Evolutionary conservation across 1,284 basidiomycete species (phyloP).

Genomic region (Trichosporon ovoides): DNA sequence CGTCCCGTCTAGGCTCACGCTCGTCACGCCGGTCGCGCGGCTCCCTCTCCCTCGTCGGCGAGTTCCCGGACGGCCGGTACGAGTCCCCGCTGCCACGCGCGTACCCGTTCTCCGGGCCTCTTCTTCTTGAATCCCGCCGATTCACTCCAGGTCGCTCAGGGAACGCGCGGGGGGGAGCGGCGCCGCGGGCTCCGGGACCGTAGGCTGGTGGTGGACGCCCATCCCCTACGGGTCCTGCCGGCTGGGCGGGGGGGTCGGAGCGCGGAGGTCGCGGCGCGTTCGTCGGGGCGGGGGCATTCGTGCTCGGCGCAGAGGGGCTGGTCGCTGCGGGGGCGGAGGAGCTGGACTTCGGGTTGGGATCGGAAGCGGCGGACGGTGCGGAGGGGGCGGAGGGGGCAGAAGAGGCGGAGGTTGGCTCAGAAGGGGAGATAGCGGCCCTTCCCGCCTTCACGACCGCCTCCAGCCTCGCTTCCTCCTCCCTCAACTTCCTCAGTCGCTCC

Average conservation of each 20-base stretch:
- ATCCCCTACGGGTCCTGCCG: not conserved
- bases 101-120: not conserved
- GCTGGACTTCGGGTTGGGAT: no score
- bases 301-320: no score
- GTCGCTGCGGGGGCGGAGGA: no score
- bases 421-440: not conserved
- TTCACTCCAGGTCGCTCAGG: not conserved
- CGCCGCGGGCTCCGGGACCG: not conserved
- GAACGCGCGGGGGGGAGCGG: not conserved
- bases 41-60: no score
- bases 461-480: not conserved
- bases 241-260: not conserved
- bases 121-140: not conserved
- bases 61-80: not conserved
- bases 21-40: not conserved
- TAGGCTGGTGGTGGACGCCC: not conserved
- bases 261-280: not conserved
- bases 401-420: not conserved
- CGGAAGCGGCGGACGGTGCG: no score
- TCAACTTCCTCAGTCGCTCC: not conserved
- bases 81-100: not conserved
- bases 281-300: not conserved
- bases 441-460: not conserved
- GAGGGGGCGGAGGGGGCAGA: not conserved
- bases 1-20: not conserved